A percentile compares a stretch with the other conserved stretches of the same genome.
These are phyloP conservation scores for Suillus placidus DNA, from an alignment of 768 basidiomycete species.

Conservation along the genomic window DNA sequence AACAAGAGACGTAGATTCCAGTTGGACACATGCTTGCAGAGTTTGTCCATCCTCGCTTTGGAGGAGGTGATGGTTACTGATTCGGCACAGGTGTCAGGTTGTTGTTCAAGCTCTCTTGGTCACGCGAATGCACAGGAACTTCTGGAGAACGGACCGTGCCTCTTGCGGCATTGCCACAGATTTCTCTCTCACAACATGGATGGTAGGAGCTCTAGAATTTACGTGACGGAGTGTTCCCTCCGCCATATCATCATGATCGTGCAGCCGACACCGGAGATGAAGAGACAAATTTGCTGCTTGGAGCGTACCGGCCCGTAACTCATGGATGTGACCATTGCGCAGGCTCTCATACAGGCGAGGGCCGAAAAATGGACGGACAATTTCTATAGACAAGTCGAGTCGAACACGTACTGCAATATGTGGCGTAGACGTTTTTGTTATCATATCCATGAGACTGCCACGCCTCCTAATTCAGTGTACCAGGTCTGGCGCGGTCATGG, in stretches of 20 bases:
- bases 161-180: background rate
- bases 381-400: background rate
- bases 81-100: background rate
- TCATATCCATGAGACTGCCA: slow-evolving; percentile 40
- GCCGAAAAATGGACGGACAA: background rate
- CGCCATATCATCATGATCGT: background rate
- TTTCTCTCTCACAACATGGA: background rate
- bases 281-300: background rate
- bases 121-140: slow-evolving; percentile 1
- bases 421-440: slow-evolving; percentile 45
- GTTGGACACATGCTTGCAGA: background rate
- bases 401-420: background rate
- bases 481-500: background rate
- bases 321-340: background rate
- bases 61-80: background rate
- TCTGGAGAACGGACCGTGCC: background rate
- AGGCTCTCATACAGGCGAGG: background rate
- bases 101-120: background rate
- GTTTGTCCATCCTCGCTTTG: background rate
- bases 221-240: background rate
- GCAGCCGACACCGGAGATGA: background rate
- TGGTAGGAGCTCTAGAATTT: background rate
- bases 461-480: slow-evolving; percentile 41
- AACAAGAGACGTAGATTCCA: background rate
- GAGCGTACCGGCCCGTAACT: background rate